Base-by-base conservation (phyloP, 306 rosid genomes). In the Calophaca sinica region DNA sequence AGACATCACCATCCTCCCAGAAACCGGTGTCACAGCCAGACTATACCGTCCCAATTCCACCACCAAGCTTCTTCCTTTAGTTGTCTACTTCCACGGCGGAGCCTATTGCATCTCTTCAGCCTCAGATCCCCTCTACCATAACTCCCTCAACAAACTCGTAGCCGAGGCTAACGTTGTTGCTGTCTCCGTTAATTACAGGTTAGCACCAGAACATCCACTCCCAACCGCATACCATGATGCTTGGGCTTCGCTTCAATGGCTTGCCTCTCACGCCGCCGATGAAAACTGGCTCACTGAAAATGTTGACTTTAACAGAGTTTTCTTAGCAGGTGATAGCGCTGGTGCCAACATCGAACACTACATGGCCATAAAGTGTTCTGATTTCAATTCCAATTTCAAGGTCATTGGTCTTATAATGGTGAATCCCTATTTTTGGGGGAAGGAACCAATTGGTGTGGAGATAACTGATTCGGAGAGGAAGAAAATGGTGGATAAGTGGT, bases 351-450 rank as follows among this genome's bases (percentile, higher is more conserved):
- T 94, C 4, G 83, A 83, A 6, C 94, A 94, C 88, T 86, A 81
- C 86, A 26, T 91, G 70, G 78, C 93, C 35, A 36, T 85, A 6
- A 80, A 75, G 61, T 61, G 80, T 14, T 35, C 67, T 9, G 10
- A 6, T 29, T 42, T 41, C 0, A 66, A 72, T 8, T 13, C 1
- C 26, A 20, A 20, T 20, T 20, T 88, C 14, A 89, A 86, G 78
- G 62, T 91, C 0, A 3, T 29, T 1, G 98, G 96, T 55, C 74
- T 87, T 4, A 74, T 79, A 10, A 29, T 88, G 81, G 80, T 94
- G 50, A 83, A 94, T 65, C 97, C 97, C 14, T 94, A 91, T 38
- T 94, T 91, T 72, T 94, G 97, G 98, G 98, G 97, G 1, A 53
- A 84, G 33, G 81, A 81, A 32, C 84, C 93, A 0, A 81, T 91